These are phyloP conservation scores for Candida ponderosae DNA, from an alignment of 805 yeast species.

Conservation along the genomic window DNA sequence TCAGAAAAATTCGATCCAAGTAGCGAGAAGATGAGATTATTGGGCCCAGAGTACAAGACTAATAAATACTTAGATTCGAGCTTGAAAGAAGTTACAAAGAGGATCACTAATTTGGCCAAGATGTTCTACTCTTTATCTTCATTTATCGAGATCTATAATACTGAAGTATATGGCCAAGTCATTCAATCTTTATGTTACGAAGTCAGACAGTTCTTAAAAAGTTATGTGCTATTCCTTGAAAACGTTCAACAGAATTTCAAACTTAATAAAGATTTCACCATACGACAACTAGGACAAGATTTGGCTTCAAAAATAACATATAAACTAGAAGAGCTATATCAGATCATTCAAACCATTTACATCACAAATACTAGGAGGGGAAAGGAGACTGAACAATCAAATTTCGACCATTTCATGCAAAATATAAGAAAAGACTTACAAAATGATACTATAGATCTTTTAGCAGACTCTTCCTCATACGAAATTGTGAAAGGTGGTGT, in stretches of 20 bases:
- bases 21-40: slow-evolving; percentile 30
- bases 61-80: slow-evolving; percentile 69
- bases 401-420: slow-evolving; percentile 35
- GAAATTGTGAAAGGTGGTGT: slow-evolving; percentile 72
- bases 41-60: slow-evolving; percentile 71
- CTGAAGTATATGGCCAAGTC: slow-evolving; percentile 54
- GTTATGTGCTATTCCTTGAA: slow-evolving; percentile 25
- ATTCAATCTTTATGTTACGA: slow-evolving; percentile 66
- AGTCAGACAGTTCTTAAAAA: slow-evolving; percentile 37
- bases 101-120: slow-evolving; percentile 55
- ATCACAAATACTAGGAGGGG: slow-evolving; percentile 33
- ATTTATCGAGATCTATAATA: slow-evolving; percentile 55
- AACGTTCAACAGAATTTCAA: slow-evolving; percentile 48
- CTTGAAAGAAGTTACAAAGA: slow-evolving; percentile 59
- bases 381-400: slow-evolving; percentile 21
- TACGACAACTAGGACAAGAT: slow-evolving; percentile 51
- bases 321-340: slow-evolving; percentile 49
- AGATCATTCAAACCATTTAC: slow-evolving; percentile 45
- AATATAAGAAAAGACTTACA: slow-evolving; percentile 28
- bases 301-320: slow-evolving; percentile 28
- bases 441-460: slow-evolving; percentile 36
- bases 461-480: slow-evolving; percentile 44
- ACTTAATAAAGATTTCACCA: slow-evolving; percentile 41
- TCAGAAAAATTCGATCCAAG: slow-evolving; percentile 50
- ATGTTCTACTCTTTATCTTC: slow-evolving; percentile 48